Conservation (phyloP, 2,329 filamentous ascomycete genomes). For the Stagonosporopsis tanaceti region DNA sequence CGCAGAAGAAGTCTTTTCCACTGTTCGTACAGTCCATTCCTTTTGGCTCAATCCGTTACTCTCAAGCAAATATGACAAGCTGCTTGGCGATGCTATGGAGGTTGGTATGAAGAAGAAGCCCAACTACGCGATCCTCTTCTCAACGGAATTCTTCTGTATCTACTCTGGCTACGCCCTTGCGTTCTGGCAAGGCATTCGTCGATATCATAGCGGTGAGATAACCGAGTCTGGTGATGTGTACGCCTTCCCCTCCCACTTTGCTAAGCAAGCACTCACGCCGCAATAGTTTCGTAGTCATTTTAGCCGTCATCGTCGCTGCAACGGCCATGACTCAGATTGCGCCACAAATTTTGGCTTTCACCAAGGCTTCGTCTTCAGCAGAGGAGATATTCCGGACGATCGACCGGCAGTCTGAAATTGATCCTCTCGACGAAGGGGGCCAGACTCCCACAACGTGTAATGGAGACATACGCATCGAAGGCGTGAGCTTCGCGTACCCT, state of each 20-base stretch:
- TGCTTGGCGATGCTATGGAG: conserved; percentile 53
- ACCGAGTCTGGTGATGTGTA: conserved; percentile 47
- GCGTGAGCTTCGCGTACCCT: conserved; percentile 91
- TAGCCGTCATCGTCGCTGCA: conserved; percentile 54
- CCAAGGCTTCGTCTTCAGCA: conserved; percentile 45
- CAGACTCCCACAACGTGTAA: conserved; percentile 29
- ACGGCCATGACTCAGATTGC: conserved; percentile 84
- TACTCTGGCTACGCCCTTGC: conserved; percentile 57
- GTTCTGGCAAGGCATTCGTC: conserved; percentile 61
- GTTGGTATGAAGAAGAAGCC: conserved; percentile 56
- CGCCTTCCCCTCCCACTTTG: conserved; percentile 4
- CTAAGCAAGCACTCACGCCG: neutral
- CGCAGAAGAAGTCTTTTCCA: conserved; percentile 61
- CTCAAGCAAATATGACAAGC: conserved; percentile 53
- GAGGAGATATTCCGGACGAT: conserved; percentile 63
- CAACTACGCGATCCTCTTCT: conserved; percentile 54
- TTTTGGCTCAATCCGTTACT: conserved; percentile 58
- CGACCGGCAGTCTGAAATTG: conserved; percentile 81
- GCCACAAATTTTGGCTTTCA: conserved; percentile 80
- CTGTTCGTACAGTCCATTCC: conserved; percentile 57
- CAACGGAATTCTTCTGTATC: conserved; percentile 53
- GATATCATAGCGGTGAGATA: conserved; percentile 64
- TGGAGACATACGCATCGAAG: conserved; percentile 73
- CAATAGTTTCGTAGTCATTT: conserved; percentile 38
- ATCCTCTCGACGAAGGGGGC: conserved; percentile 54